Percentiles rank a stretch among this genome's conserved stretches.
Evolutionary conservation across 768 basidiomycete genomes (phyloP).

Genomic region (Leccinum variicolor): DNA sequence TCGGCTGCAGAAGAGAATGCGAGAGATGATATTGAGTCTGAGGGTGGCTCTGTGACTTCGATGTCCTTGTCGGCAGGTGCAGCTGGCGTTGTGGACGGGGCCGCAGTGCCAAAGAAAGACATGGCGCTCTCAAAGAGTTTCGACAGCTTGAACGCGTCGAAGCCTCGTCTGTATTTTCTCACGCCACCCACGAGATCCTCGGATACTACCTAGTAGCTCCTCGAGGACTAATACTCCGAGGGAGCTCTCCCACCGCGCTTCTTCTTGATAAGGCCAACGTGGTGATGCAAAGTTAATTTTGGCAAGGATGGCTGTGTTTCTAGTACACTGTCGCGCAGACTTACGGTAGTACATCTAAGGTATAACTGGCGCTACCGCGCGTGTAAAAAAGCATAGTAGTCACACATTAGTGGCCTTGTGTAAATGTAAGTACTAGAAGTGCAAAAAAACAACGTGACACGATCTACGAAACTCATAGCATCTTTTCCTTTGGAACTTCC

Average conservation of each 20-base stretch:
- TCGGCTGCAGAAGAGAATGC: slow-evolving; percentile 84
- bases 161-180: slow-evolving; percentile 4
- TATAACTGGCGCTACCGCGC: not conserved
- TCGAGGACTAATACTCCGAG: too few species aligned
- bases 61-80: slow-evolving; percentile 66
- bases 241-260: too few species aligned
- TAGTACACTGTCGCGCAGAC: not conserved
- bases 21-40: slow-evolving; percentile 84
- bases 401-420: slow-evolving; percentile 18
- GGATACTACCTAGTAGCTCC: too few species aligned
- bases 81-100: slow-evolving; percentile 34
- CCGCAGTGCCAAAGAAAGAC: slow-evolving; percentile 40
- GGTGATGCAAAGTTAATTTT: not conserved
- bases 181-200: slow-evolving; percentile 18
- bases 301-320: not conserved
- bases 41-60: slow-evolving; percentile 75
- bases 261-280: not conserved
- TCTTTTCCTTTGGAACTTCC: slow-evolving; percentile 43
- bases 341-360: not conserved
- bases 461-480: slow-evolving; percentile 2
- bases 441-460: not conserved
- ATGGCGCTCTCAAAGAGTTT: slow-evolving; percentile 19
- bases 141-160: not conserved
- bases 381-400: slow-evolving; percentile 2
- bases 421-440: slow-evolving; percentile 16